Evolutionary conservation across 345 rosid species (phyloP), one percentile per base, ranked within the genome.

Genomic region (Aurinia saxatilis): DNA sequence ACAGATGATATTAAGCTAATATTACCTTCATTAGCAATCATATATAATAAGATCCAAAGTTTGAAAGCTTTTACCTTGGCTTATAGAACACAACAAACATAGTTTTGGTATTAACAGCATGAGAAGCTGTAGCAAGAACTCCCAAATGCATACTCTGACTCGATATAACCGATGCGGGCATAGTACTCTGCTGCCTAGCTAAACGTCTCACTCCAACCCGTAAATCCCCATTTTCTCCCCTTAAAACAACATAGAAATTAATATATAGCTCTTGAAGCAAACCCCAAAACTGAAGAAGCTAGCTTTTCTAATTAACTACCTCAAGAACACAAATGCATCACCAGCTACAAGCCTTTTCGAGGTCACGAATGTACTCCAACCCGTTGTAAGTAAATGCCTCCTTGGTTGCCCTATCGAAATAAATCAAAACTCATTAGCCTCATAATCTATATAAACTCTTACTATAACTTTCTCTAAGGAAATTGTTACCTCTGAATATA

Each of bases 121-220:
- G 92, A 70, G 92, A 78, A 55, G 92, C 96, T 21, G 90, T 81
- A 60, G 92, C 92, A 65, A 85, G 92, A 55, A 85, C 92, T 66
- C 92, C 96, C 48, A 83, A 76, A 71, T 82, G 90, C 90, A 88
- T 85, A 79, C 92, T 85, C 45, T 88, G 92, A 68, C 87, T 77
- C 36, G 92, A 85, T 57, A 88, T 83, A 42, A 85, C 87, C 2
- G 91, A 85, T 3, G 85, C 77, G 35, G 84, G 82, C 78, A 82
- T 78, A 13, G 75, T 63, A 42, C 76, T 77, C 23, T 80, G 89
- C 36, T 78, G 78, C 19, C 39, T 72, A 52, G 84, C 80, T 54
- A 72, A 78, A 37, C 80, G 86, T 23, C 89, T 72, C 50, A 79
- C 84, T 1, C 95, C 95, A 31, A 87, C 89, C 6, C 91, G 63